These are phyloP conservation scores for Penicillium steckii DNA, from an alignment of 495 filamentous ascomycete species.

Conservation along the genomic window DNA sequence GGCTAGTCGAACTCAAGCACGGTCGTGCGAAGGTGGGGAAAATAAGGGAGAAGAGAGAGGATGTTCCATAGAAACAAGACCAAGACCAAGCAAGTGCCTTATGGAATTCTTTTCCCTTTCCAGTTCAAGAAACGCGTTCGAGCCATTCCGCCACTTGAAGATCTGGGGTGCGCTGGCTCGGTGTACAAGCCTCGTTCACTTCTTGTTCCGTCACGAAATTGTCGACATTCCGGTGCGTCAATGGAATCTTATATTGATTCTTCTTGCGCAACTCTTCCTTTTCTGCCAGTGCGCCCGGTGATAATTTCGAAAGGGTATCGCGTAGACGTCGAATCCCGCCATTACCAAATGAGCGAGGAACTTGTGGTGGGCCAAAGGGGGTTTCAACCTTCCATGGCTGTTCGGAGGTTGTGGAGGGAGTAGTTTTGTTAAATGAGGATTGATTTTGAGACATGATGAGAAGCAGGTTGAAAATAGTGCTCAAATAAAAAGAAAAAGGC, in stretches of 20 bases:
- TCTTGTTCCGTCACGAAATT: constrained; percentile 42
- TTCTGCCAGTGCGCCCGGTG: constrained; percentile 38
- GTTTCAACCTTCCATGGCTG: constrained; percentile 35
- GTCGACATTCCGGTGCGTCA: constrained; percentile 46
- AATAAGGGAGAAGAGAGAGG: no score
- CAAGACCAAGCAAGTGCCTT: no score
- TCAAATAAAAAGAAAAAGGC: background rate
- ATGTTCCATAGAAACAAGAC: no score
- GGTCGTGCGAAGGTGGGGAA: constrained; percentile 1
- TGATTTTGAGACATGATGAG: constrained; percentile 30
- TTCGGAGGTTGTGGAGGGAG: constrained; percentile 29
- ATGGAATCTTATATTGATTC: constrained; percentile 39
- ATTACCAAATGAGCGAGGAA: constrained; percentile 27
- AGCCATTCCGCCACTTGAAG: constrained; percentile 70
- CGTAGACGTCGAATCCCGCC: constrained; percentile 38
- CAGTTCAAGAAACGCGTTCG: constrained; percentile 53
- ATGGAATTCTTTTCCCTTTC: background rate
- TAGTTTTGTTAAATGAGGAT: constrained; percentile 23
- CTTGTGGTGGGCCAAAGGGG: constrained; percentile 40
- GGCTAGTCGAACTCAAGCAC: constrained; percentile 16
- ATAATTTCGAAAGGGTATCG: constrained; percentile 37
- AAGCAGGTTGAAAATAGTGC: no score
- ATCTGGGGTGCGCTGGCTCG: constrained; percentile 54
- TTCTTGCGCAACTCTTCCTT: constrained; percentile 40
- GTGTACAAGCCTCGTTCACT: constrained; percentile 56